These are phyloP conservation scores for Jaltomata sinuosa DNA, from an alignment of 257 asterid species.

Conservation along the genomic window DNA sequence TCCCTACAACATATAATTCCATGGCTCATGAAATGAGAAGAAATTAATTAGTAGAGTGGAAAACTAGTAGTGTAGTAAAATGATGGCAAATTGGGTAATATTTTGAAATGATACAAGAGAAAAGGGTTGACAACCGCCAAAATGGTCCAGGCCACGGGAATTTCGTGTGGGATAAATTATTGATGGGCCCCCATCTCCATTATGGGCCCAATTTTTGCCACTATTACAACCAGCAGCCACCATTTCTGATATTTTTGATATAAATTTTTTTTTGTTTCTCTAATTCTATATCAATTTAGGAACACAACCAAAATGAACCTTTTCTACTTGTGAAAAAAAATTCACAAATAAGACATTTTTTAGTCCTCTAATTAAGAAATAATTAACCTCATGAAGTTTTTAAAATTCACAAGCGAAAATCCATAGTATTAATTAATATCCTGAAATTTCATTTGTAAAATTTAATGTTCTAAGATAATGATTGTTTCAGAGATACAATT, in stretches of 20 bases:
- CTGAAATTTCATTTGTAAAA: neutral
- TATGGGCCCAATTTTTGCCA: neutral
- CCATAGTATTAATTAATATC: neutral
- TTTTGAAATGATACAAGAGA: neutral
- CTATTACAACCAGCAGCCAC: neutral
- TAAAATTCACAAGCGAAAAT: too few species aligned
- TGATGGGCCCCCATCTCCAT: slow-evolving; percentile 3
- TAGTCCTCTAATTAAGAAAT: neutral
- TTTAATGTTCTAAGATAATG: too few species aligned
- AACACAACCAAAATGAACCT: slow-evolving; percentile 3
- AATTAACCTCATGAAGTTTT: neutral
- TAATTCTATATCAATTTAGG: too few species aligned
- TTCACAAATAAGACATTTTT: neutral
- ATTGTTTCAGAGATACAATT: too few species aligned
- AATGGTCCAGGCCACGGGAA: slow-evolving; percentile 47
- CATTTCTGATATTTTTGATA: neutral
- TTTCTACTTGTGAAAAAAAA: neutral
- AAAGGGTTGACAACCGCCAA: slow-evolving; percentile 42
- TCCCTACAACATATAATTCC: neutral
- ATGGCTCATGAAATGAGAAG: neutral
- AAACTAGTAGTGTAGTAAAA: neutral
- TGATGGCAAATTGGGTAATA: neutral
- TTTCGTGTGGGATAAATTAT: slow-evolving; percentile 12
- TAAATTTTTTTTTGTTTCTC: too few species aligned
- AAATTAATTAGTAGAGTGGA: too few species aligned